Evolutionary conservation across 345 rosid species (phyloP).

Genomic region (Boechera divaricarpa): DNA sequence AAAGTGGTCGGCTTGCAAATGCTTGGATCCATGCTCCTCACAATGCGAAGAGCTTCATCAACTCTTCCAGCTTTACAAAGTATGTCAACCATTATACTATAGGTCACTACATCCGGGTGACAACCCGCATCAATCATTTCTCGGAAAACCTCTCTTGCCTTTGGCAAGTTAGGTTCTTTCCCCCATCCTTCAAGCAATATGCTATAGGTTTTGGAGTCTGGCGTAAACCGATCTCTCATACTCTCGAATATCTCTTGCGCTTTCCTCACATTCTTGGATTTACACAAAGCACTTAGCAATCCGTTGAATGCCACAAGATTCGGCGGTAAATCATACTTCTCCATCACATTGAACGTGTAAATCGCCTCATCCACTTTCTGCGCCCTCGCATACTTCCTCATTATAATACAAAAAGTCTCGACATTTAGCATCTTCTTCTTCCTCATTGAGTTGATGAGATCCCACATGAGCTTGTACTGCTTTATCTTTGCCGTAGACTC

Average conservation of each 20-base stretch:
- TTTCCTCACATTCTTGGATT: constrained; percentile 86
- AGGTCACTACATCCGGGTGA: constrained; percentile 82
- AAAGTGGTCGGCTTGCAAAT: constrained; percentile 70
- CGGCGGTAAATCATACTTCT: constrained; percentile 64
- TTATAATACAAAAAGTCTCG: constrained; percentile 86
- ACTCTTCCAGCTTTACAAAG: constrained; percentile 92
- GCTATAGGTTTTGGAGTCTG: constrained; percentile 78
- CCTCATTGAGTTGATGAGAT: constrained; percentile 76
- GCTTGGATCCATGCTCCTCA: constrained; percentile 64
- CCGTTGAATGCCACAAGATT: constrained; percentile 81
- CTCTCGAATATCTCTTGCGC: constrained; percentile 84
- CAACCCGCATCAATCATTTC: constrained; percentile 78
- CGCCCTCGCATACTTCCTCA: constrained; percentile 86
- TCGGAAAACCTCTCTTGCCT: constrained; percentile 75
- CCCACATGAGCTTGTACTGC: constrained; percentile 93
- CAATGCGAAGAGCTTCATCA: constrained; percentile 77
- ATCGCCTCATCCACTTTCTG: constrained; percentile 82
- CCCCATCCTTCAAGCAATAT: constrained; percentile 96
- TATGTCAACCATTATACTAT: constrained; percentile 82
- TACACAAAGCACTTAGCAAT: constrained; percentile 85
- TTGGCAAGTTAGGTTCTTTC: constrained; percentile 79
- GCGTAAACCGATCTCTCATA: constrained; percentile 60
- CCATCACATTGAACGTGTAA: constrained; percentile 89
- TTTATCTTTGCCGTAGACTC: constrained; percentile 79
- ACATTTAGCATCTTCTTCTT: constrained; percentile 66